phyloP scores from a whole-genome alignment of 192 early-diverging fungal genomes.

The Piromyces finnis region DNA sequence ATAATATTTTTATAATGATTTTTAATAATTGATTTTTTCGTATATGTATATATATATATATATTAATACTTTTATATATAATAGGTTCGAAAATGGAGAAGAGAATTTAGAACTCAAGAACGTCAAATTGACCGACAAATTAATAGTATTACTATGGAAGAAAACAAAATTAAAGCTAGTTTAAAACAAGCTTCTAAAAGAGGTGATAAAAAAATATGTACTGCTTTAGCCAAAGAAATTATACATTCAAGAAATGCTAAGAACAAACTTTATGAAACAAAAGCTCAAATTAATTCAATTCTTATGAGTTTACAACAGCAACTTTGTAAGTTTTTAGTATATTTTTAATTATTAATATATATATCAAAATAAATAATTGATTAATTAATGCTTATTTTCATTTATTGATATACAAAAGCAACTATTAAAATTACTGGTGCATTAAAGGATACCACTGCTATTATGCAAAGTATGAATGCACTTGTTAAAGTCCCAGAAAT shows the following conservation, averaged over 20 bases:
- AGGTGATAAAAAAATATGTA: slow-evolving; percentile 53
- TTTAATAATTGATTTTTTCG: too few species aligned
- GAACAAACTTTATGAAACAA: slow-evolving; percentile 61
- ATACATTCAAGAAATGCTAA: slow-evolving; percentile 61
- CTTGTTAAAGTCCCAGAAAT: slow-evolving; percentile 76
- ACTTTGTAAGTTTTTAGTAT: slow-evolving; percentile 44
- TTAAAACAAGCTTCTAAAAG: slow-evolving; percentile 81
- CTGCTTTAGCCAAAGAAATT: slow-evolving; percentile 66
- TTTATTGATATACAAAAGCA: slow-evolving; percentile 20
- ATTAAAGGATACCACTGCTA: slow-evolving; percentile 67
- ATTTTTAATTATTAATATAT: too few species aligned
- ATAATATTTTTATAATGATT: too few species aligned
- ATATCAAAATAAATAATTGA: too few species aligned
- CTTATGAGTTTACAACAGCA: slow-evolving; percentile 76
- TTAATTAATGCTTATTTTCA: too few species aligned
- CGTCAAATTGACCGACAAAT: slow-evolving; percentile 72
- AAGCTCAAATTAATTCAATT: slow-evolving; percentile 86
- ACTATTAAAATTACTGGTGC: slow-evolving; percentile 72
- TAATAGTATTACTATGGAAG: slow-evolving; percentile 60
- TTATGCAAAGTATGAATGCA: slow-evolving; percentile 82
- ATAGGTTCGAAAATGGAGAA: slow-evolving; percentile 55
- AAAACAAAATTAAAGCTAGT: slow-evolving; percentile 54
- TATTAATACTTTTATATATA: too few species aligned
- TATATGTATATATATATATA: too few species aligned
- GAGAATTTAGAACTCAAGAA: slow-evolving; percentile 61